phyloP scores from a whole-genome alignment of 805 yeast genomes.

The Huiozyma sinensis region DNA sequence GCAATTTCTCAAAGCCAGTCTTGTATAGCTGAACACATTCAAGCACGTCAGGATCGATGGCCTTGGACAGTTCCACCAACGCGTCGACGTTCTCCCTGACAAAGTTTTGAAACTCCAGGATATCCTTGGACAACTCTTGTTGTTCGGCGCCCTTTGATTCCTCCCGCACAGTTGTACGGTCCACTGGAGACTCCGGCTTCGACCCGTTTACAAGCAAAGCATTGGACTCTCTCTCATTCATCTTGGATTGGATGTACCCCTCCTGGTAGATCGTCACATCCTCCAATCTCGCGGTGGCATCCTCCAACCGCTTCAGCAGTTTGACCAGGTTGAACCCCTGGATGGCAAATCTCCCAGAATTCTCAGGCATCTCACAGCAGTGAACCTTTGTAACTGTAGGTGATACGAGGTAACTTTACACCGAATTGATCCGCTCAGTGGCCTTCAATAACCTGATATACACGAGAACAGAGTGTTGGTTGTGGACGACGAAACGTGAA shows the following conservation, averaged over 20 bases:
- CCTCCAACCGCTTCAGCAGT: constrained; percentile 71
- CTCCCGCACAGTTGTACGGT: constrained; percentile 11
- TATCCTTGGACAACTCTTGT: constrained; percentile 9
- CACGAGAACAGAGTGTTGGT: too few relatives aligned
- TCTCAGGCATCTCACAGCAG: constrained; percentile 3
- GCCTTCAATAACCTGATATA: too few relatives aligned
- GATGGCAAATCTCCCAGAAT: constrained; percentile 22
- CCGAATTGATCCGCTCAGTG: too few relatives aligned
- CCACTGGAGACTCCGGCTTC: constrained; percentile 4
- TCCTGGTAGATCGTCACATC: constrained; percentile 77
- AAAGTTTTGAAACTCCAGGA: constrained; percentile 45
- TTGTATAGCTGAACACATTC: constrained; percentile 36
- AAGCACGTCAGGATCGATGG: constrained; percentile 39
- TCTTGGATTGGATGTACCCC: constrained; percentile 33
- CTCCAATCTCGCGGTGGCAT: constrained; percentile 87
- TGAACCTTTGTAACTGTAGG: too few relatives aligned
- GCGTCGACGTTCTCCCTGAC: constrained; percentile 46
- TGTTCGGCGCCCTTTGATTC: constrained; percentile 3
- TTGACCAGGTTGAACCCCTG: constrained; percentile 86
- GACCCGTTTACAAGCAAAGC: not conserved
- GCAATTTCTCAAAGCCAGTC: constrained; percentile 48
- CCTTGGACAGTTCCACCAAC: constrained; percentile 34
- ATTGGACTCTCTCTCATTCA: constrained; percentile 8
- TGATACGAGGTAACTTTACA: too few relatives aligned
- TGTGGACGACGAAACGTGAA: too few relatives aligned